Conservation (phyloP, 257 asterid species). For the Gardenia jasminoides region DNA sequence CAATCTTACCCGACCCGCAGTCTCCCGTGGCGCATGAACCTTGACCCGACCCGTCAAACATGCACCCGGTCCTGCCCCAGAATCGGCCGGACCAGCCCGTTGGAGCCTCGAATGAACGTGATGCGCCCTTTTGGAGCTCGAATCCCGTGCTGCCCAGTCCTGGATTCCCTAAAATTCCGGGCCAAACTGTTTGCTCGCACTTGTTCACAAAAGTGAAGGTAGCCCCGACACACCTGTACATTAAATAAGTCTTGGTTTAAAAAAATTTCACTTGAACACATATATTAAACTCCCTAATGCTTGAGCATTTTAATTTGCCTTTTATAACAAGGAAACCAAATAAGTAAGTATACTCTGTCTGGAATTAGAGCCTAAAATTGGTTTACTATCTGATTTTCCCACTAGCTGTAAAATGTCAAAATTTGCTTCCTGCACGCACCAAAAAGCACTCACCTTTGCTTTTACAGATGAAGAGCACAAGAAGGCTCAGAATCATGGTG, state of each 20-base stretch:
- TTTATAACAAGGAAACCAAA: too few relatives aligned
- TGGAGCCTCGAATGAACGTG: slow-evolving; percentile 63
- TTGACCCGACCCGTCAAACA: slow-evolving; percentile 46
- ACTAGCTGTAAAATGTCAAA: too few relatives aligned
- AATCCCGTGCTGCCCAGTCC: slow-evolving; percentile 58
- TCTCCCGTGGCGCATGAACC: slow-evolving; percentile 73
- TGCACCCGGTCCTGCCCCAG: slow-evolving; percentile 76
- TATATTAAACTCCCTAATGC: too few relatives aligned
- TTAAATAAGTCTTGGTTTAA: too few relatives aligned
- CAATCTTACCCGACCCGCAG: slow-evolving; percentile 64
- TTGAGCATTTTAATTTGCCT: too few relatives aligned
- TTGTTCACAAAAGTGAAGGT: slow-evolving; percentile 66
- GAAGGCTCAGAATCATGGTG: slow-evolving; percentile 11
- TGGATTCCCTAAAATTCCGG: slow-evolving; percentile 62
- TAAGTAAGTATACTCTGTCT: too few relatives aligned
- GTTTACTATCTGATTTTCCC: too few relatives aligned
- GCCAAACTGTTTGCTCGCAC: slow-evolving; percentile 73
- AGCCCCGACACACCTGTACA: slow-evolving; percentile 36
- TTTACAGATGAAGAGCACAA: slow-evolving; percentile 18
- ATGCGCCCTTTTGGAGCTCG: slow-evolving; percentile 48
- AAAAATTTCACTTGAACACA: too few relatives aligned
- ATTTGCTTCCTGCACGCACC: too few relatives aligned
- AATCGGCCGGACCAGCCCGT: slow-evolving; percentile 88
- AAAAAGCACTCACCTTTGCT: neutral
- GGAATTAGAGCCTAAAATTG: too few relatives aligned